Conservation (phyloP, 2,329 filamentous ascomycete species). For the Coniochaeta sp. region DNA sequence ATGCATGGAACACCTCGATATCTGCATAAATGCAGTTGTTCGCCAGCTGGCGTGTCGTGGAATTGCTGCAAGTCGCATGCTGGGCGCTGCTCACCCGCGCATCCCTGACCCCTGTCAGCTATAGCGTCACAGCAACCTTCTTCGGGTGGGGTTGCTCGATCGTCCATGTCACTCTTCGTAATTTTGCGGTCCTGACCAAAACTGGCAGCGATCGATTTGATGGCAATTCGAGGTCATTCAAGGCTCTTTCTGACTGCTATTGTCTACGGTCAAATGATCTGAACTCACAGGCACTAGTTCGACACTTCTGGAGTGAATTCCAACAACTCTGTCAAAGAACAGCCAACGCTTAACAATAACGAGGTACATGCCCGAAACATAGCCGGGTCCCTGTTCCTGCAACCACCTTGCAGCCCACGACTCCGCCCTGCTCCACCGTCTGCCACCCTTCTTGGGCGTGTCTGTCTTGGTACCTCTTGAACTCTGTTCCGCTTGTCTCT, state of each 20-base stretch:
- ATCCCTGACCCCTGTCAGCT: neutral
- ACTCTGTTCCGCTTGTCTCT: neutral
- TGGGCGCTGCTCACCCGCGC: conserved; percentile 1
- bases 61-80: neutral
- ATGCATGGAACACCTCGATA: neutral
- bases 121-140: conserved; percentile 1
- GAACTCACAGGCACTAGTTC: no score
- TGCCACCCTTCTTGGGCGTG: neutral
- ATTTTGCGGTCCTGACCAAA: neutral
- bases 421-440: neutral
- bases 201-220: neutral
- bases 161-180: neutral
- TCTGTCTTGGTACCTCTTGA: neutral
- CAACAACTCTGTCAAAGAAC: no score
- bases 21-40: neutral
- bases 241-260: neutral
- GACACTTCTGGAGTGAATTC: no score
- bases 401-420: neutral
- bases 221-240: neutral
- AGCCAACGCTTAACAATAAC: no score
- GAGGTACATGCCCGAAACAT: neutral
- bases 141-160: neutral
- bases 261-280: no score
- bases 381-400: neutral
- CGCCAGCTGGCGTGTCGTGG: neutral